Conservation (phyloP, 305 asterid genomes). For the Fraxinus latifolia region DNA sequence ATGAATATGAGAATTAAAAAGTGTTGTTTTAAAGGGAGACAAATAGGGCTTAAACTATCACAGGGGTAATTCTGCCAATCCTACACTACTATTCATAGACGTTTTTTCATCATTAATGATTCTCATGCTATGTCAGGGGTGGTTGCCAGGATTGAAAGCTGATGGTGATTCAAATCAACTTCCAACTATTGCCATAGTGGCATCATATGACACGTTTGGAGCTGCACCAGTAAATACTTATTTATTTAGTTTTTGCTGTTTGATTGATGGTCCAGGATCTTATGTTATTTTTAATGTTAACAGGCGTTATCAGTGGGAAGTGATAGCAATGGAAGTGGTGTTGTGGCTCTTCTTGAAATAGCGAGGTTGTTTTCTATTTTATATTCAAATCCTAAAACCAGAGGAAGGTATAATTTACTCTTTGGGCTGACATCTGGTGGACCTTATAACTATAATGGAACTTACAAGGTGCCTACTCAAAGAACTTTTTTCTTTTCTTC, state of each 20-base stretch:
- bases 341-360: slow-evolving; percentile 84
- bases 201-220: slow-evolving; percentile 55
- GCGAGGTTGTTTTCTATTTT: slow-evolving; percentile 87
- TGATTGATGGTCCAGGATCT: slow-evolving; percentile 19
- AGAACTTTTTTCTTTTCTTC: neutral
- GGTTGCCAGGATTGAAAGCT: slow-evolving; percentile 50
- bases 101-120: neutral
- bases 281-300: slow-evolving; percentile 27
- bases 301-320: slow-evolving; percentile 94
- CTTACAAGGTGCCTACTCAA: slow-evolving; percentile 60
- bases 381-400: slow-evolving; percentile 85
- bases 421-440: slow-evolving; percentile 93
- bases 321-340: slow-evolving; percentile 97
- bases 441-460: slow-evolving; percentile 93
- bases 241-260: slow-evolving; percentile 4
- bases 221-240: slow-evolving; percentile 68
- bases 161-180: slow-evolving; percentile 83
- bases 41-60: neutral
- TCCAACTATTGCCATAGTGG: slow-evolving; percentile 83
- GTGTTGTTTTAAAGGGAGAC: neutral
- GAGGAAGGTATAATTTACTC: slow-evolving; percentile 89
- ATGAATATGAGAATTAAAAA: neutral
- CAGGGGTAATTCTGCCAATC: neutral
- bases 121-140: slow-evolving; percentile 34
- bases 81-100: neutral